These are phyloP conservation scores for Brassica incana DNA, from an alignment of 345 rosid species.

Conservation along the genomic window DNA sequence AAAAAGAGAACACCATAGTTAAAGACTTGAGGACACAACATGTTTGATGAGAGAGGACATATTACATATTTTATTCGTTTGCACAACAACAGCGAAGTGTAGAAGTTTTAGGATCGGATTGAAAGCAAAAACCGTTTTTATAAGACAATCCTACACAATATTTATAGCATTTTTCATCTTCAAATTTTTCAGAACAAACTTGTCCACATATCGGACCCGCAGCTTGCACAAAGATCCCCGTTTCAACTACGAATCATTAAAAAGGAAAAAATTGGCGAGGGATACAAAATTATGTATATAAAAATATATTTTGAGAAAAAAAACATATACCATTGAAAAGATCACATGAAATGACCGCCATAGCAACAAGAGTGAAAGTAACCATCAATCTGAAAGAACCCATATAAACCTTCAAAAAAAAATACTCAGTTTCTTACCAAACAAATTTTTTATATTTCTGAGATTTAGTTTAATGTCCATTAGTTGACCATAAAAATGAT, in stretches of 20 bases:
- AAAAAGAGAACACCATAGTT: neutral
- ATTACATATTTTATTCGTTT: neutral
- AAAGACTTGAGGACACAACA: neutral
- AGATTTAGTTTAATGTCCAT: neutral
- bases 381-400: slow-evolving; percentile 5
- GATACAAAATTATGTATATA: neutral
- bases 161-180: neutral
- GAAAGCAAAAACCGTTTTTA: neutral
- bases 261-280: neutral
- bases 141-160: neutral
- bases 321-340: slow-evolving; percentile 5
- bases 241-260: neutral
- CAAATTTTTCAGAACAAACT: neutral
- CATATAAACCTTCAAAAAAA: neutral
- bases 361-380: neutral
- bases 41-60: neutral
- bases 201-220: neutral
- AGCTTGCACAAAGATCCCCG: neutral
- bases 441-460: neutral
- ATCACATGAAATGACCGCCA: neutral
- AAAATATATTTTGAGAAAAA: neutral
- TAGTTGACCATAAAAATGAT: neutral
- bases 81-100: neutral
- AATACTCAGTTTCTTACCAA: neutral
- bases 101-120: neutral